phyloP scores from a whole-genome alignment of 2,329 filamentous ascomycete species.

The Neospermospora avenae region DNA sequence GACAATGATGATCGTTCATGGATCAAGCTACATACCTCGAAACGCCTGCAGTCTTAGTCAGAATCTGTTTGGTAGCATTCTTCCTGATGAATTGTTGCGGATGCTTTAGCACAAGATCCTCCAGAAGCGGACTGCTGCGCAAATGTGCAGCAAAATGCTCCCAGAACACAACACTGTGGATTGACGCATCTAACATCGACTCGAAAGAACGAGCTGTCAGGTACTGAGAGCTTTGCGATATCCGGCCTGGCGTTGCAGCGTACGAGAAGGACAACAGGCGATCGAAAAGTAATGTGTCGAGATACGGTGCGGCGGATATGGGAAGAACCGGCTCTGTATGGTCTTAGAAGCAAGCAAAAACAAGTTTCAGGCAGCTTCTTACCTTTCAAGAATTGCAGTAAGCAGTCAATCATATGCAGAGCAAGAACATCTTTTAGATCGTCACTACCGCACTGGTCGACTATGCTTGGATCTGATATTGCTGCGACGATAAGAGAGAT shows the following conservation, averaged over 20 bases:
- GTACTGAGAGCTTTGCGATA: constrained; percentile 29
- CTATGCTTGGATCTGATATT: constrained; percentile 55
- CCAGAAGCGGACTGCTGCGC: constrained; percentile 38
- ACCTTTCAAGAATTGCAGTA: constrained; percentile 55
- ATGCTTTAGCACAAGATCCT: constrained; percentile 43
- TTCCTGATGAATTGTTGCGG: constrained; percentile 34
- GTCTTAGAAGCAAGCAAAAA: constrained; percentile 26
- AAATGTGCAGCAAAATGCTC: constrained; percentile 38
- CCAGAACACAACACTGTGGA: constrained; percentile 46
- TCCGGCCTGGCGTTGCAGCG: constrained; percentile 20
- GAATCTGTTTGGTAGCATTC: constrained; percentile 31
- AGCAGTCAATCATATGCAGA: constrained; percentile 53
- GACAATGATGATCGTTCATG: not conserved
- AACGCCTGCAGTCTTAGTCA: constrained; percentile 32
- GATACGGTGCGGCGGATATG: constrained; percentile 33
- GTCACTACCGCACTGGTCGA: constrained; percentile 43
- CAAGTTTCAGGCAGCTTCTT: constrained; percentile 23
- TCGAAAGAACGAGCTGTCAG: constrained; percentile 45
- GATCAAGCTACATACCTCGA: constrained; percentile 24
- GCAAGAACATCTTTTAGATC: constrained; percentile 48
- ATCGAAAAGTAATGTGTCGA: constrained; percentile 35
- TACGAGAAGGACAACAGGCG: constrained; percentile 34
- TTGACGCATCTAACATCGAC: constrained; percentile 46
- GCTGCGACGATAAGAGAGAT: constrained; percentile 56
- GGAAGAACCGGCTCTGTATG: constrained; percentile 38